Percentiles rank a stretch among this genome's conserved stretches.
Evolutionary conservation across 257 asterid genomes (phyloP).

Genomic region (Verbascum thapsus): DNA sequence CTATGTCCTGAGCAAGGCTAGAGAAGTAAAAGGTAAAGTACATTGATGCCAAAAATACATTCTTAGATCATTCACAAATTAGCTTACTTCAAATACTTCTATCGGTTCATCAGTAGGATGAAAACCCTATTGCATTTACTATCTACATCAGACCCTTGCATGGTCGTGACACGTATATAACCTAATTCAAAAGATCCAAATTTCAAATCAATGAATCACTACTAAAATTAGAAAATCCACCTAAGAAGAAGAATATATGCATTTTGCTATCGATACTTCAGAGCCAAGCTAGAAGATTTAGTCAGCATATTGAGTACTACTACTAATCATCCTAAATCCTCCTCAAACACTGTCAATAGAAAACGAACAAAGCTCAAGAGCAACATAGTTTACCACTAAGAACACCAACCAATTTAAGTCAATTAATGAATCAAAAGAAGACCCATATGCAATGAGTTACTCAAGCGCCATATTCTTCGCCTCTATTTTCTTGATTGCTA

Average conservation of each 20-base stretch:
- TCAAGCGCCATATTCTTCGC: conserved; percentile 6
- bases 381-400: background rate
- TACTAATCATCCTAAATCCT: conserved; percentile 27
- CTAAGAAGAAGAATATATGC: conserved; percentile 6
- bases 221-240: background rate
- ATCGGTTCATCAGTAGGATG: conserved; percentile 18
- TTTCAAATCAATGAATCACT: conserved; percentile 9
- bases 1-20: conserved; percentile 19
- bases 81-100: conserved; percentile 22
- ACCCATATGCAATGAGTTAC: background rate
- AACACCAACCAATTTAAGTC: background rate
- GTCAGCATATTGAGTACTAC: conserved; percentile 7
- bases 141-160: conserved; percentile 16
- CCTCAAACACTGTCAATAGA: conserved; percentile 21
- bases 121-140: conserved; percentile 8
- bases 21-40: conserved; percentile 11
- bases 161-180: conserved; percentile 14
- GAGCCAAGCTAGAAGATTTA: conserved; percentile 9
- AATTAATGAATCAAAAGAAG: background rate
- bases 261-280: conserved; percentile 5
- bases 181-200: conserved; percentile 22
- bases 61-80: conserved; percentile 18
- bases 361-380: conserved; percentile 17
- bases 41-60: conserved; percentile 23
- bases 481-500: conserved; percentile 10